Evolutionary conservation across 108 stramenopile genomes (phyloP).

Genomic region (Nitzschia putrida): DNA sequence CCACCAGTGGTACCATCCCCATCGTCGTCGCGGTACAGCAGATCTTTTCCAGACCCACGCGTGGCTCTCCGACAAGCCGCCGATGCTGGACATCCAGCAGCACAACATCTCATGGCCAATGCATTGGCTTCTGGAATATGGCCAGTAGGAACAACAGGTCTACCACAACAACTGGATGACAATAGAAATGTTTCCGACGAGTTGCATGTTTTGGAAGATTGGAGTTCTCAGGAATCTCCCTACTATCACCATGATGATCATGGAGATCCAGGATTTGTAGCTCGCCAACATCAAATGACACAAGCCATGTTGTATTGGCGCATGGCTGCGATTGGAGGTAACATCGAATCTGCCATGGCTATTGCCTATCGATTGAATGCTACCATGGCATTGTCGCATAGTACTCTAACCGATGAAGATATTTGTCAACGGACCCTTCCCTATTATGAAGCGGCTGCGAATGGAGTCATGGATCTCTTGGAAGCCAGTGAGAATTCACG

Average conservation of each 20-base stretch:
- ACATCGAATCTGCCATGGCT: conserved; percentile 80
- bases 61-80: conserved; percentile 64
- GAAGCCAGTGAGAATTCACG: conserved; percentile 55
- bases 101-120: conserved; percentile 74
- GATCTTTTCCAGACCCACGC: conserved; percentile 9
- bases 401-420: neutral
- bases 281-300: conserved; percentile 44
- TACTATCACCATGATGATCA: neutral
- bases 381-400: neutral
- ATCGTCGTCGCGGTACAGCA: neutral
- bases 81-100: conserved; percentile 69
- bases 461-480: conserved; percentile 75
- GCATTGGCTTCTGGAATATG: conserved; percentile 74
- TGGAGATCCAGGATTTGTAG: neutral
- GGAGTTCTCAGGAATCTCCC: conserved; percentile 29
- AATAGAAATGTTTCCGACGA: neutral
- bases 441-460: conserved; percentile 81
- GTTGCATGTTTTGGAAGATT: conserved; percentile 55
- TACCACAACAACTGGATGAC: neutral
- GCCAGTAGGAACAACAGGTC: conserved; percentile 29
- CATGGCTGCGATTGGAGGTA: conserved; percentile 67
- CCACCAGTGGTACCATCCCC: neutral
- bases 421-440: conserved; percentile 66
- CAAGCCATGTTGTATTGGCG: conserved; percentile 75
- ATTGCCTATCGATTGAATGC: conserved; percentile 47